These are phyloP conservation scores for Knufia fluminis DNA, from an alignment of 2,329 filamentous ascomycete species.

Conservation along the genomic window DNA sequence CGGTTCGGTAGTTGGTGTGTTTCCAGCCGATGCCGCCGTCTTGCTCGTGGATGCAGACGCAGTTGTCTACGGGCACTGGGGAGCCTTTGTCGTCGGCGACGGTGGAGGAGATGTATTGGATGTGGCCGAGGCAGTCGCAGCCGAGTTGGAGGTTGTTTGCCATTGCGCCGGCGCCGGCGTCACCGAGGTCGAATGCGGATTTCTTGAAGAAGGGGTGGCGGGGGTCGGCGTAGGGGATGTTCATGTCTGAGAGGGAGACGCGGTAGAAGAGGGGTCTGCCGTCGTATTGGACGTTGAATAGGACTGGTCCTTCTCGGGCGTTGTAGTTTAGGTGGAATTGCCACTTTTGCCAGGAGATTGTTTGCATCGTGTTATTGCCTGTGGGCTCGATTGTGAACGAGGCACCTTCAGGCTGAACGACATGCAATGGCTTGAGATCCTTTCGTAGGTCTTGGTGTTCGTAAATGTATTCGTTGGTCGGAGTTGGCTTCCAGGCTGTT, in stretches of 20 bases:
- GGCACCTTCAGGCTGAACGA: slow-evolving; percentile 55
- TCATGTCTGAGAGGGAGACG: slow-evolving; percentile 59
- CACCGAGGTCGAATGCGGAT: slow-evolving; percentile 60
- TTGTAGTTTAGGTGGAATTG: slow-evolving; percentile 42
- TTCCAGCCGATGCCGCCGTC: slow-evolving; percentile 62
- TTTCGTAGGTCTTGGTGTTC: slow-evolving; percentile 52
- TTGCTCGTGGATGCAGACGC: slow-evolving; percentile 62
- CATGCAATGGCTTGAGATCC: slow-evolving; percentile 55
- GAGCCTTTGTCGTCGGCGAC: slow-evolving; percentile 52
- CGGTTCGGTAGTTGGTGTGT: slow-evolving; percentile 62
- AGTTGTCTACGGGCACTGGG: slow-evolving; percentile 52
- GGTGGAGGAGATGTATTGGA: slow-evolving; percentile 56
- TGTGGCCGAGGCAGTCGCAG: slow-evolving; percentile 61
- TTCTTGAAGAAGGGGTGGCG: slow-evolving; percentile 61
- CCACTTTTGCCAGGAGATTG: slow-evolving; percentile 60
- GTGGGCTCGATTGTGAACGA: slow-evolving; percentile 48
- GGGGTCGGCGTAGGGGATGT: slow-evolving; percentile 52
- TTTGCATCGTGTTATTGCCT: slow-evolving; percentile 42
- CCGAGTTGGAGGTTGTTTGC: slow-evolving; percentile 61
- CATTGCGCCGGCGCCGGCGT: slow-evolving; percentile 57
- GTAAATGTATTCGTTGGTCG: slow-evolving; percentile 57
- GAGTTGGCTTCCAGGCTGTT: slow-evolving; percentile 22
- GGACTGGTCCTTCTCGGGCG: slow-evolving; percentile 54
- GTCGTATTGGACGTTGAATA: slow-evolving; percentile 58
- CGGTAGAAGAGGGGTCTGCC: slow-evolving; percentile 58